These are phyloP conservation scores for Otatea glauca DNA, from an alignment of 176 grass and related monocot genomes.

Conservation along the genomic window DNA sequence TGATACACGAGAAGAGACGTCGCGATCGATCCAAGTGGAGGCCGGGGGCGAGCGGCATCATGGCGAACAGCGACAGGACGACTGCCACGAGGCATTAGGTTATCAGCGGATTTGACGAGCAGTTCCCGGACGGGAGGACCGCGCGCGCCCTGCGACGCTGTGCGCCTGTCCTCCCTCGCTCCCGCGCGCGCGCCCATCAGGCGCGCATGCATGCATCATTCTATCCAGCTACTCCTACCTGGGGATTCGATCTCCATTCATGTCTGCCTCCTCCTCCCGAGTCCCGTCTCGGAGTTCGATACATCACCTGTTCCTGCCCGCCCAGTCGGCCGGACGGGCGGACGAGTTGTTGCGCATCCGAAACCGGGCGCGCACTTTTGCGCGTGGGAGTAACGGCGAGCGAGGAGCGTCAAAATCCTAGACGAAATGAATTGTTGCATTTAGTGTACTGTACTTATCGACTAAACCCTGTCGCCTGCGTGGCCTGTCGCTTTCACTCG, in stretches of 20 bases:
- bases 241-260: slow-evolving; percentile 28
- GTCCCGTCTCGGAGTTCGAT: not conserved
- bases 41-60: not conserved
- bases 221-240: not conserved
- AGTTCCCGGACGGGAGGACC: slow-evolving; percentile 31
- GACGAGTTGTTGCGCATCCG: not conserved
- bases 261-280: slow-evolving; percentile 4
- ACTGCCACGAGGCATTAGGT: not conserved
- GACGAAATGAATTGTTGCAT: not conserved
- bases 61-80: slow-evolving; percentile 42
- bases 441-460: too few relatives aligned
- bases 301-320: too few relatives aligned
- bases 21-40: slow-evolving; percentile 28
- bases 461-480: not conserved
- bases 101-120: slow-evolving; percentile 21
- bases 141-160: not conserved
- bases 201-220: slow-evolving; percentile 42
- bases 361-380: not conserved
- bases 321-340: not conserved
- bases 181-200: not conserved
- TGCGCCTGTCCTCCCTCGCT: not conserved
- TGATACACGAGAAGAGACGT: slow-evolving; percentile 22
- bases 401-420: too few relatives aligned
- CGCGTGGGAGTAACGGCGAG: not conserved
- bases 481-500: not conserved